A percentile compares a stretch with the other conserved stretches of the same genome.
Evolutionary conservation across 1,284 basidiomycete genomes (phyloP).

Genomic region (Lignosus rhinocerotis): DNA sequence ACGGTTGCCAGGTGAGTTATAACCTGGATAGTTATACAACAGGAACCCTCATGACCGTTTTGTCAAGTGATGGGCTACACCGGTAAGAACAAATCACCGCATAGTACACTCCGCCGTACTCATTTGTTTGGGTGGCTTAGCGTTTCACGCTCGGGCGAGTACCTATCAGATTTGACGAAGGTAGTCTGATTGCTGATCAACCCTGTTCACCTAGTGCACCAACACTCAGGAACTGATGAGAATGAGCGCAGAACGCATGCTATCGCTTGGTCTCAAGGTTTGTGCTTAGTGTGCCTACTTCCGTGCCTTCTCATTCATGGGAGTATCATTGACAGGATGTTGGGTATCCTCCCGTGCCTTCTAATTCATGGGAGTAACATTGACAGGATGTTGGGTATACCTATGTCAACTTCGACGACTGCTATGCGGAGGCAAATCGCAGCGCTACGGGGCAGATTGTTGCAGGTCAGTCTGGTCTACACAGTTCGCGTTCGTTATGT

Average conservation of each 20-base stretch:
- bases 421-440: constrained; percentile 40
- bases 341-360: no score
- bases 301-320: constrained; percentile 9
- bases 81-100: not conserved
- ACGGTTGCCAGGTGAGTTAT: not conserved
- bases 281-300: not conserved
- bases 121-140: not conserved
- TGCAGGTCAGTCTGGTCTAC: constrained; percentile 26
- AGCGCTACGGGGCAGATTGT: constrained; percentile 34
- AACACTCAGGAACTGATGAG: not conserved
- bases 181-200: not conserved
- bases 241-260: constrained; percentile 35
- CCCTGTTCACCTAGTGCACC: not conserved
- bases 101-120: not conserved
- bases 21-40: not conserved
- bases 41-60: not conserved
- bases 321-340: constrained; percentile 21
- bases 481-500: not conserved
- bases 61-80: not conserved
- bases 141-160: not conserved
- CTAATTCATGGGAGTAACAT: constrained; percentile 10
- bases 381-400: constrained; percentile 36
- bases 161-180: not conserved
- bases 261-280: constrained; percentile 34
- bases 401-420: constrained; percentile 42